Base-by-base conservation (phyloP, 768 basidiomycete species). In the Mycena leptocephala region DNA sequence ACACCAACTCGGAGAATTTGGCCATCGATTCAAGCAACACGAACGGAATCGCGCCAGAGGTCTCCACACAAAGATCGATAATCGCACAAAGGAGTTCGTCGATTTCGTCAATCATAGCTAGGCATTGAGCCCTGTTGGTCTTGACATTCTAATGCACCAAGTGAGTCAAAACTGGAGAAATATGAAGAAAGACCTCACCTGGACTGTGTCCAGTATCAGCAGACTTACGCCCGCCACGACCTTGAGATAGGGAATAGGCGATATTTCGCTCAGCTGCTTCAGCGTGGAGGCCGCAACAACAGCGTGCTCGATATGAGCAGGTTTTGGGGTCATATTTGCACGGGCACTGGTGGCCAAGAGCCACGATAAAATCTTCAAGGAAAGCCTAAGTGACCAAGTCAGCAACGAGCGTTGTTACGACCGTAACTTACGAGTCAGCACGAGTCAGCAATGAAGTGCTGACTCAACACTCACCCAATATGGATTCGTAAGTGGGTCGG, bases 1-100 rank as follows among this genome's bases (percentile, higher is more conserved):
- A 30, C 67, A 7, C 32, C n/a, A n/a, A 69, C 58, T 70, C 24
- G 24, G 67, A 30, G 48, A 70, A 70, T 22, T 24, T 46, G 24
- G 39, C 69, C 20, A 70, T 70, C 1, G 56, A 11, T 3, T 70
- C 41, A 16, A 70, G 32, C 30, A 70, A 28, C 20, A 8, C n/a
- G n/a, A n/a, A n/a, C n/a, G n/a, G n/a, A n/a, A n/a, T n/a, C n/a
- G n/a, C n/a, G n/a, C n/a, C n/a, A n/a, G n/a, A n/a, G n/a, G n/a
- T n/a, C n/a, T n/a, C n/a, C n/a, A n/a, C n/a, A n/a, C 58, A 59
- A 5, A 59, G 7, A 9, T 33, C 30, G 32, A 59, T 59, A 4
- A 59, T 35, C 5, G 33, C 22, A 20, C 58, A 33, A 3, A 59
- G 30, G 18, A 59, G 30, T 35, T 33, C 58, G 30, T 32, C 30